Evolutionary conservation across 768 basidiomycete genomes (phyloP), one percentile per base, ranked within the genome.

Genomic region (Epithele typhae): DNA sequence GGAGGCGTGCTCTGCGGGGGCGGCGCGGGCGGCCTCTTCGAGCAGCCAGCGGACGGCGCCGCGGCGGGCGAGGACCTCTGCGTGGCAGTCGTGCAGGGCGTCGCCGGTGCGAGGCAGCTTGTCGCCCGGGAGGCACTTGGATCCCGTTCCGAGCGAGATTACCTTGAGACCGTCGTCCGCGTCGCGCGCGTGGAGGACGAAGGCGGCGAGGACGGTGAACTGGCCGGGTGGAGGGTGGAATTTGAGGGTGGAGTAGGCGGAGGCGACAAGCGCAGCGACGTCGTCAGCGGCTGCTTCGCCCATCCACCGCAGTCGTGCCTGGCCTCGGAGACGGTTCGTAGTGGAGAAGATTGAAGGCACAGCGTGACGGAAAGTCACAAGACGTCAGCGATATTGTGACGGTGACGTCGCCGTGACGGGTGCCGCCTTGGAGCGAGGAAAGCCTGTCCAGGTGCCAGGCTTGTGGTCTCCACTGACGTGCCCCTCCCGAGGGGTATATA

Each of bases 31-130:
- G 14, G 84, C 71, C 63, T 96, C 89, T 47, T 85, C 79, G 25
- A 92, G 63, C 38, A 92, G 68, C 91, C 92, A 97, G 21, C 83
- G 75, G 35, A 84, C 61, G 0, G 85, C 81, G 8, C 84, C 83
- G 24, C 94, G 74, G 17, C 91, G 77, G 2, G 92, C 92, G n/a
- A 96, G 72, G 18, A 94, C 78, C 65, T 97, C 94, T 9, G 94
- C 94, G 63, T 97, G 94, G 43, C 78, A 84, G 58, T 96, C 94
- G 58, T 94, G 92, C 15, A 96, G 53, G 1, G 81, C 75, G 58
- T 95, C 91, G 0, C 94, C 94, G 23, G 71, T 69, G 5, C 64
- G 56, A 0, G 92, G 81, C 0, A 92, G 68, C 44, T 74, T 75
- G 3, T 59, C 56, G 4, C 67, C 74, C 2, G 94, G 88, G 0